phyloP scores from a whole-genome alignment of 768 basidiomycete species.

The Boletellus ananas region DNA sequence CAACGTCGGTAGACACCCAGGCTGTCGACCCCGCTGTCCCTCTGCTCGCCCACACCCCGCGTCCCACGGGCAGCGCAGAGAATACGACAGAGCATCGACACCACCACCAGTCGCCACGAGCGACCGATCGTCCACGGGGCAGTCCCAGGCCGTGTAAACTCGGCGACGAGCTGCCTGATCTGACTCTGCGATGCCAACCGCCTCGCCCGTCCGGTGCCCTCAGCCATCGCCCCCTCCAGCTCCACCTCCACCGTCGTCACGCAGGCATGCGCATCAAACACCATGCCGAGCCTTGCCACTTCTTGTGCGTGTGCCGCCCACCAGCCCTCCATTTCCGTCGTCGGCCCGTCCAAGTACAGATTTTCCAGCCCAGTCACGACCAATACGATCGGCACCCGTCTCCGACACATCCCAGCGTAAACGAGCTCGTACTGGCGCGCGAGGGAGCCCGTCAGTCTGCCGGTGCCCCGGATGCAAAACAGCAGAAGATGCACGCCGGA shows the following conservation, averaged over 20 bases:
- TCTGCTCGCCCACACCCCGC: background rate
- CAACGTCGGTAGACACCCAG: background rate
- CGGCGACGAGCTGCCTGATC: background rate
- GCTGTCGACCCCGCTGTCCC: background rate
- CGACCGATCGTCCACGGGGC: background rate
- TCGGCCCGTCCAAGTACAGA: background rate
- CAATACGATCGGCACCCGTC: conserved; percentile 3
- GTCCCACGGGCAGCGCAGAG: background rate
- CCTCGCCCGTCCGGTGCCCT: background rate
- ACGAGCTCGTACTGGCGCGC: conserved; percentile 1
- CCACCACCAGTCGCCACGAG: background rate
- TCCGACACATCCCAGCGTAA: background rate
- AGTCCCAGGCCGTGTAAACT: background rate
- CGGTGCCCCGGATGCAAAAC: conserved; percentile 4
- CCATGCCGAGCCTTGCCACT: background rate
- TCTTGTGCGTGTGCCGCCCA: background rate
- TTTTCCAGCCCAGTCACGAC: conserved; percentile 3
- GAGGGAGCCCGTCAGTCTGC: background rate
- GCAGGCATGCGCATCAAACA: background rate
- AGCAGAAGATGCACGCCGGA: conserved; percentile 1
- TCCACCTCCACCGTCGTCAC: background rate
- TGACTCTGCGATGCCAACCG: background rate
- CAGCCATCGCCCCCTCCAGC: background rate
- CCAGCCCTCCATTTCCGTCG: conserved; percentile 2
- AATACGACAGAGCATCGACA: background rate